These are phyloP conservation scores for Lyophyllum shimeji DNA, from an alignment of 768 basidiomycete species.

Conservation along the genomic window DNA sequence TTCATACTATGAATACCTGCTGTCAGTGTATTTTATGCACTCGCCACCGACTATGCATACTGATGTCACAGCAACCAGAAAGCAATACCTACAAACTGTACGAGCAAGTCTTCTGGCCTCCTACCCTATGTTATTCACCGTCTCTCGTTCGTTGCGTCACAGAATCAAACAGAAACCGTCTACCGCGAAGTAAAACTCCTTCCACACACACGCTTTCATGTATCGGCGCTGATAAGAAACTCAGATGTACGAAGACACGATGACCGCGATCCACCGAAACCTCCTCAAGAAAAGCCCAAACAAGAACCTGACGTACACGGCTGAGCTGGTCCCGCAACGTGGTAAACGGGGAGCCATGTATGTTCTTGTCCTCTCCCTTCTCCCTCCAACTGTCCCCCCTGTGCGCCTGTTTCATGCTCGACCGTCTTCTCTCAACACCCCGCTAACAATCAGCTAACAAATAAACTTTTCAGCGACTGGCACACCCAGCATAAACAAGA, in stretches of 20 bases:
- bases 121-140: background rate
- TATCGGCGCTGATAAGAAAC: background rate
- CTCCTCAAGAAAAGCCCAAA: conserved; percentile 65
- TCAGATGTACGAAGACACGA: conserved; percentile 87
- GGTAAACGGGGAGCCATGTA: conserved; percentile 35
- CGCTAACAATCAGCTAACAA: background rate
- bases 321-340: conserved; percentile 72
- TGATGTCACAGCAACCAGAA: conserved; percentile 34
- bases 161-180: conserved; percentile 74
- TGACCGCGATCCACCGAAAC: conserved; percentile 74
- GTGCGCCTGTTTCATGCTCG: background rate
- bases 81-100: conserved; percentile 86
- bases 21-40: conserved; percentile 46
- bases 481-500: conserved; percentile 84
- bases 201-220: background rate
- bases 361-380: conserved; percentile 2
- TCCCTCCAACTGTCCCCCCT: background rate
- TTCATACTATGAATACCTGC: conserved; percentile 89
- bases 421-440: background rate
- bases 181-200: conserved; percentile 63
- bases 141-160: background rate
- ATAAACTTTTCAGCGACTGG: conserved; percentile 52
- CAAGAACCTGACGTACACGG: conserved; percentile 67
- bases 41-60: background rate
- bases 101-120: background rate